phyloP scores from a whole-genome alignment of 176 grass and related monocot species.

The Oryza officinalis region DNA sequence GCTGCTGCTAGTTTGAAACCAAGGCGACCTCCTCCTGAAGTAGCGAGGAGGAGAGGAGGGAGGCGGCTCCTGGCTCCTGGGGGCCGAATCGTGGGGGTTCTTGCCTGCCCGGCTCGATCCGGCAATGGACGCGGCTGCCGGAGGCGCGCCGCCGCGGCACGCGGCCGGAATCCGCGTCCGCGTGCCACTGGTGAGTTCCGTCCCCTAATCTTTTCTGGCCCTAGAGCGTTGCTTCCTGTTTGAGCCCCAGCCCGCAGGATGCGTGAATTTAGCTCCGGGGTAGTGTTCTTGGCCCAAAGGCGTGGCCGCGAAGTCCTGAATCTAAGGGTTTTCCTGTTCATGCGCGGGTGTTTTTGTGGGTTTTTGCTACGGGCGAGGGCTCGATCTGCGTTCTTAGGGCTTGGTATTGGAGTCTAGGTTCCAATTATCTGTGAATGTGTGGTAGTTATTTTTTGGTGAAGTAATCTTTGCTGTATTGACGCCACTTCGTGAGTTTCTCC shows the following conservation, averaged over 20 bases:
- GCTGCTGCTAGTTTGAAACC: background rate
- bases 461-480: background rate
- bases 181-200: conserved; percentile 35
- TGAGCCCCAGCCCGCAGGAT: background rate
- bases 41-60: background rate
- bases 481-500: conserved; percentile 11
- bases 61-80: background rate
- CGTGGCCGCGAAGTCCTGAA: background rate
- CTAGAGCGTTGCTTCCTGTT: background rate
- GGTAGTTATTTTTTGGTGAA: background rate
- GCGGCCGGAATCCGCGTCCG: conserved; percentile 14
- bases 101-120: conserved; percentile 15
- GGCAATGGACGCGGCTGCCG: conserved; percentile 25
- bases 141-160: background rate
- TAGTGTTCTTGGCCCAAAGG: conserved; percentile 19
- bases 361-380: background rate
- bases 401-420: background rate
- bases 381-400: background rate
- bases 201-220: background rate
- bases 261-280: background rate
- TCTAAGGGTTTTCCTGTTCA: conserved; percentile 2
- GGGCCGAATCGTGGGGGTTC: background rate
- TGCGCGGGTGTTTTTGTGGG: background rate
- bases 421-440: background rate
- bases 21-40: background rate